Evolutionary conservation across 441 rosid genomes (phyloP).

Genomic region (Mallotus japonicus): DNA sequence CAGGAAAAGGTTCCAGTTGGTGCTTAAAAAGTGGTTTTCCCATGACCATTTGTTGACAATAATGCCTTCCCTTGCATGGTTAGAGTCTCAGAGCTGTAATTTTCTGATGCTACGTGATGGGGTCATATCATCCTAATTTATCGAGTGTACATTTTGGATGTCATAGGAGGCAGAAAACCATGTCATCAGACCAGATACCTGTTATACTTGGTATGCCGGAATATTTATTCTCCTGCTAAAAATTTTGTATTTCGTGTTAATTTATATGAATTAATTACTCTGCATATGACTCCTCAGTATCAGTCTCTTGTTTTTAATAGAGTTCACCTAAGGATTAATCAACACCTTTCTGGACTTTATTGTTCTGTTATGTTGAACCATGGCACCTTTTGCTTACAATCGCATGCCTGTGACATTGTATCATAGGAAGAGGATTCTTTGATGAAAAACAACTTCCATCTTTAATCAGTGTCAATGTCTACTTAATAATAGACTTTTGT

Average conservation of each 20-base stretch:
- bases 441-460: too few relatives aligned
- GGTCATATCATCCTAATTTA: slow-evolving; percentile 17
- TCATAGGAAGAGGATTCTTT: too few relatives aligned
- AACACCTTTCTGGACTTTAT: too few relatives aligned
- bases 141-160: slow-evolving; percentile 25
- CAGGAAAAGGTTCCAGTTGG: slow-evolving; percentile 50
- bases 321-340: neutral
- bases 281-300: neutral
- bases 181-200: neutral
- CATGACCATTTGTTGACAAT: slow-evolving; percentile 18
- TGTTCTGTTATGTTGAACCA: too few relatives aligned
- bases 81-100: slow-evolving; percentile 7
- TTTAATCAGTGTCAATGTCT: too few relatives aligned
- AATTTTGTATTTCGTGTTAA: slow-evolving; percentile 5
- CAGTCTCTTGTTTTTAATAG: neutral
- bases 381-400: too few relatives aligned
- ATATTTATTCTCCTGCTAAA: neutral
- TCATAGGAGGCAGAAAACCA: slow-evolving; percentile 18
- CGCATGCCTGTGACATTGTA: too few relatives aligned
- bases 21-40: slow-evolving; percentile 38
- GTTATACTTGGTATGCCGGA: neutral
- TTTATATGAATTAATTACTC: neutral
- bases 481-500: too few relatives aligned
- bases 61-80: slow-evolving; percentile 11
- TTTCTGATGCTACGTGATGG: slow-evolving; percentile 12